Evolutionary conservation across 352 stramenopile genomes (phyloP), one percentile per base, ranked within the genome.

Genomic region (Phytophthora tubulina): DNA sequence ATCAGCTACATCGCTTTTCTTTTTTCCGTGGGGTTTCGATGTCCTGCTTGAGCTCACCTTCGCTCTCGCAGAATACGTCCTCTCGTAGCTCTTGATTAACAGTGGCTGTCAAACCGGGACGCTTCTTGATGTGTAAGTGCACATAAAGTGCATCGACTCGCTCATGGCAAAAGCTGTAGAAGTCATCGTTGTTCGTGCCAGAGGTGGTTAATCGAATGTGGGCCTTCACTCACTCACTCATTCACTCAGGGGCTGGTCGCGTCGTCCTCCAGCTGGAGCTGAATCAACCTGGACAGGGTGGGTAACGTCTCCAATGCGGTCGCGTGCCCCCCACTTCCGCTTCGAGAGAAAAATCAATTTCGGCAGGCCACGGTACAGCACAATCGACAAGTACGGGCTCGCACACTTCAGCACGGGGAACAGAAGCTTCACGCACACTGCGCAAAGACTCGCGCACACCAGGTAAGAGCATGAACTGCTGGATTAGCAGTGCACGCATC

Each of bases 121-220:
- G 6, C 7, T 53, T 35, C 21, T 44, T 5, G 15, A 63, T 11
- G 10, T 63, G 55, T 14, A 63, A 35, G 11, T 53, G 30, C 3
- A 63, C 9, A 13, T 63, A 53, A 2, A 63, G 31, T 14, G 55
- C 55, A 35, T 63, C 55, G 30, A 63, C 9, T 21, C 55, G 39
- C 7, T 39, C 55, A 1, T 44, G 10, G 14, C 55, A 63, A 10
- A 45, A 53, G 2, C 35, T 45, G 14, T 53, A 63, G 35, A 53
- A 63, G 2, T 53, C 55, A 2, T 41, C 30, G 1, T 39, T n/a
- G 30, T 62, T 21, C 3, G 41, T 62, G 8, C 54, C 54, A 17
- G 54, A 62, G 6, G 17, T 53, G n/a, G 41, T 44, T 1, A 6
- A 44, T 11, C 38, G 38, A n/a, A 44, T 44, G 15, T 44, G 38